Evolutionary conservation across 129 eudicot genomes (phyloP).

Genomic region (Glebionis coronaria): DNA sequence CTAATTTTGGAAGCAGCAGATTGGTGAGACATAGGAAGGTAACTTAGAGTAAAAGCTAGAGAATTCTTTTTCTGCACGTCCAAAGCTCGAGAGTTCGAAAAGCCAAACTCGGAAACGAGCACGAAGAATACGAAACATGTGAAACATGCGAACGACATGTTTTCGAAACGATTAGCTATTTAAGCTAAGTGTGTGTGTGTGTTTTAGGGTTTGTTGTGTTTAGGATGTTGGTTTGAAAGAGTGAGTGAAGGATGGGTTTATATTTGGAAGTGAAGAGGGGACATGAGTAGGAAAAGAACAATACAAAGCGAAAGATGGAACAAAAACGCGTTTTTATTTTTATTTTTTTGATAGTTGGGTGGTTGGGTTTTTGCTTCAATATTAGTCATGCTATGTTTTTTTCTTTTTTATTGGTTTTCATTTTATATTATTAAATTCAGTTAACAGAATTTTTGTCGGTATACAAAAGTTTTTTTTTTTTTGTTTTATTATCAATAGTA

Average conservation of each 20-base stretch:
- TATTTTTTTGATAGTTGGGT: slow-evolving; percentile 40
- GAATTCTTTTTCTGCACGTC: slow-evolving; percentile 30
- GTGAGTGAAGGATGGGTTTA: slow-evolving; percentile 22
- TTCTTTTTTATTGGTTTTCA: slow-evolving; percentile 1
- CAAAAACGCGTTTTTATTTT: slow-evolving; percentile 57
- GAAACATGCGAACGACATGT: slow-evolving; percentile 11
- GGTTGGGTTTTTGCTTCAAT: slow-evolving; percentile 39
- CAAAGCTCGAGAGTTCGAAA: slow-evolving; percentile 16
- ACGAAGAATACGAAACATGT: neutral
- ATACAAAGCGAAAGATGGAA: slow-evolving; percentile 42
- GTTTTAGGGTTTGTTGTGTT: no score
- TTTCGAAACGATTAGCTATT: no score
- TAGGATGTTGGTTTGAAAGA: neutral
- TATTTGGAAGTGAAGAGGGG: slow-evolving; percentile 30
- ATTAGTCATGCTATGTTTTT: slow-evolving; percentile 34
- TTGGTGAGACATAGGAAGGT: slow-evolving; percentile 39
- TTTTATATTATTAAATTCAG: neutral
- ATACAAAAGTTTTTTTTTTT: no score
- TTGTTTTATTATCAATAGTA: no score
- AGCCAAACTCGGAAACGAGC: no score
- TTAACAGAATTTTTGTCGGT: no score
- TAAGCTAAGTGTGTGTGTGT: no score
- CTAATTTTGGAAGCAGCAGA: slow-evolving; percentile 31
- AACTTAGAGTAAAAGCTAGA: slow-evolving; percentile 45
- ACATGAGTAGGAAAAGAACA: slow-evolving; percentile 32